These are phyloP conservation scores for Candida glucosophila DNA, from an alignment of 1,139 yeast genomes.

Conservation along the genomic window DNA sequence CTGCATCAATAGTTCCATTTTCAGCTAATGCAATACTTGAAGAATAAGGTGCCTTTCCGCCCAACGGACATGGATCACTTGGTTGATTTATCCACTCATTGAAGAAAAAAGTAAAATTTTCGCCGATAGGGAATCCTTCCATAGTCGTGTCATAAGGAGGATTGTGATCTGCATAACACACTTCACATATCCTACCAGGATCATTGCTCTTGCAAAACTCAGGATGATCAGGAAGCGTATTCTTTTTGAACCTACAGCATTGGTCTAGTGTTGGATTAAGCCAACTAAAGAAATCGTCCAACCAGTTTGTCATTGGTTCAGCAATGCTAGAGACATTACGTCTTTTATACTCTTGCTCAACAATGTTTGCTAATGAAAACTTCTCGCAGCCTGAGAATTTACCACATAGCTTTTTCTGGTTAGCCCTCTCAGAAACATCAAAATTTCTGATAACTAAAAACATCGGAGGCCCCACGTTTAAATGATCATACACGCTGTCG, in stretches of 20 bases:
- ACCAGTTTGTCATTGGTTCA: constrained; percentile 86
- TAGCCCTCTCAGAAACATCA: constrained; percentile 49
- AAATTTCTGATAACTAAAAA: constrained; percentile 68
- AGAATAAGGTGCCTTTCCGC: constrained; percentile 90
- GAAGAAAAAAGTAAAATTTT: constrained; percentile 65
- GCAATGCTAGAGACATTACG: constrained; percentile 54
- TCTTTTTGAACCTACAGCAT: constrained; percentile 67
- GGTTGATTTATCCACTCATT: constrained; percentile 77
- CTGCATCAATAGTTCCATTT: constrained; percentile 36
- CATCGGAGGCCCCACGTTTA: constrained; percentile 87
- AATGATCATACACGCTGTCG: constrained; percentile 60
- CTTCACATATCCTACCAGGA: constrained; percentile 64
- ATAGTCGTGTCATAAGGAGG: constrained; percentile 63
- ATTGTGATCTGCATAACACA: constrained; percentile 53
- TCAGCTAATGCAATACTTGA: constrained; percentile 41
- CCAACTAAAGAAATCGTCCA: constrained; percentile 85
- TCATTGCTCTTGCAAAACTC: constrained; percentile 62
- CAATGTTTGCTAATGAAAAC: constrained; percentile 69
- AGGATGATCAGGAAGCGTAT: constrained; percentile 7
- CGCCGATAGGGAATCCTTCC: constrained; percentile 78
- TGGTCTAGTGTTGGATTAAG: constrained; percentile 78
- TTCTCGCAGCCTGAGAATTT: constrained; percentile 77
- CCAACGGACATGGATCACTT: constrained; percentile 89
- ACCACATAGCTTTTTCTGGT: constrained; percentile 78
- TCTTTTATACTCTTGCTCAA: constrained; percentile 79